Conservation (phyloP, 768 basidiomycete genomes). For the Boletus rubroflammeus region DNA sequence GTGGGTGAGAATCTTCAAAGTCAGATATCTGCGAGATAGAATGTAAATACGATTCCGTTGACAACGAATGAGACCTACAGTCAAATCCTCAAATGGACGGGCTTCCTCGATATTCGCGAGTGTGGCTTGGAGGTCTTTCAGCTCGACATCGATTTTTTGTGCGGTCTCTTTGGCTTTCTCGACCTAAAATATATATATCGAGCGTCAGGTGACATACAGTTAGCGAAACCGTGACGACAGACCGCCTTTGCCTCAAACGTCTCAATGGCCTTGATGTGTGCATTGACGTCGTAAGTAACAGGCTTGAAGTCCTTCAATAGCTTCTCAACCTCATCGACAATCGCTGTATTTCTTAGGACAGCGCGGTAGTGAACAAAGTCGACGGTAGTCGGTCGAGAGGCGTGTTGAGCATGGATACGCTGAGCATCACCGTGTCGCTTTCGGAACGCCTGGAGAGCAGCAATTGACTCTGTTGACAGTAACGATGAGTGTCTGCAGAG, state of each 20-base stretch:
- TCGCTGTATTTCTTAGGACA: slow-evolving; percentile 85
- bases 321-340: slow-evolving; percentile 93
- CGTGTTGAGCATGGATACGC: slow-evolving; percentile 59
- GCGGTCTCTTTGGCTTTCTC: slow-evolving; percentile 87
- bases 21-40: slow-evolving; percentile 67
- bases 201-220: slow-evolving; percentile 3
- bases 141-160: slow-evolving; percentile 84
- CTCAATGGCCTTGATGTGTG: slow-evolving; percentile 93
- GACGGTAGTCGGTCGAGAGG: slow-evolving; percentile 73
- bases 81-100: slow-evolving; percentile 95
- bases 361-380: slow-evolving; percentile 92
- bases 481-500: neutral
- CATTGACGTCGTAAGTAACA: slow-evolving; percentile 84
- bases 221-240: slow-evolving; percentile 26
- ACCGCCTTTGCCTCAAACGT: slow-evolving; percentile 97
- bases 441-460: slow-evolving; percentile 91
- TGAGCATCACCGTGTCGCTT: slow-evolving; percentile 91
- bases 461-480: slow-evolving; percentile 69
- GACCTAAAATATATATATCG: slow-evolving; percentile 54
- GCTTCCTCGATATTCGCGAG: slow-evolving; percentile 97
- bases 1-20: slow-evolving; percentile 88
- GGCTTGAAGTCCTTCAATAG: slow-evolving; percentile 87
- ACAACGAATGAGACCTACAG: slow-evolving; percentile 50
- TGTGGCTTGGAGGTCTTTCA: slow-evolving; percentile 87
- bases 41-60: neutral